phyloP scores from a whole-genome alignment of 441 rosid species.

The Pelargonium citronellum region DNA sequence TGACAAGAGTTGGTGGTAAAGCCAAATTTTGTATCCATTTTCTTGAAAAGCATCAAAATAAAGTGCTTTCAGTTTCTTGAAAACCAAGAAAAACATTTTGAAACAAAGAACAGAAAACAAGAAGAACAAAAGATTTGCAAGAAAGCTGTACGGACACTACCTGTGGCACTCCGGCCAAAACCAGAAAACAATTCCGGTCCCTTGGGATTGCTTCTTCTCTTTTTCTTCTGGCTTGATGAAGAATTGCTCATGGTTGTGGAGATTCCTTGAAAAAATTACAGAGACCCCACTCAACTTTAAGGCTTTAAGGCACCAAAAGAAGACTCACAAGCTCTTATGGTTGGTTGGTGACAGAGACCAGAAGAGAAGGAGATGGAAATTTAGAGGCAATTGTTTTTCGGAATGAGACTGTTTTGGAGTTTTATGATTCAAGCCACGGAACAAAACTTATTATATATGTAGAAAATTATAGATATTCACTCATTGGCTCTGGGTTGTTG shows the following conservation, averaged over 20 bases:
- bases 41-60: conserved; percentile 3
- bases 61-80: neutral
- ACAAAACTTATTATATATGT: neutral
- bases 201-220: conserved; percentile 2
- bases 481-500: neutral
- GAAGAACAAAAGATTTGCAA: neutral
- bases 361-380: conserved; percentile 2
- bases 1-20: neutral
- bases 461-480: neutral
- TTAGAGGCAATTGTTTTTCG: conserved; percentile 2
- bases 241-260: neutral
- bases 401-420: conserved; percentile 4
- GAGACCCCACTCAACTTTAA: too few species aligned
- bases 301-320: neutral
- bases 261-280: too few species aligned
- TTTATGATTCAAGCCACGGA: neutral
- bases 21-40: conserved; percentile 1
- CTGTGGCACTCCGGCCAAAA: conserved; percentile 1
- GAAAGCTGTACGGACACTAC: neutral
- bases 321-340: neutral
- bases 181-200: neutral
- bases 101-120: neutral
- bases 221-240: conserved; percentile 1
- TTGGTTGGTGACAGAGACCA: conserved; percentile 5
- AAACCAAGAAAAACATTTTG: too few species aligned